Base-by-base conservation (phyloP, 805 yeast genomes). In the Zygosaccharomyces lentus region DNA sequence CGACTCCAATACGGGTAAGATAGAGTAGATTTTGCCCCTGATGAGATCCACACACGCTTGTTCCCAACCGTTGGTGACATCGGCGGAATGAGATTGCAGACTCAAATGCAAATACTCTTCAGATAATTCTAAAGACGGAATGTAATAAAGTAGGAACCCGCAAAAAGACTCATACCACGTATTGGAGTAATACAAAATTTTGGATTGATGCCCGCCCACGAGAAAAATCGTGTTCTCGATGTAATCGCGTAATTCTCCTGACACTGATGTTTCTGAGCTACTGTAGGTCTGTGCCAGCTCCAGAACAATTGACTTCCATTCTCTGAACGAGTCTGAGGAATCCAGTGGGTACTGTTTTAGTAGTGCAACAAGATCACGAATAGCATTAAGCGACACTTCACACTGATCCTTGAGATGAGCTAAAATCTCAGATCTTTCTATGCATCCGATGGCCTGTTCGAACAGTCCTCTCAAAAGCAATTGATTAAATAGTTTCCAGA, bases 121-220 rank as follows among this genome's bases (percentile, higher is more conserved):
- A 1, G 75, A 49, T 23, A 76, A 56, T 30, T 71, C 69, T 9
- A 58, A 43, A 4, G 79, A 72, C 55, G 80, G 88, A 65, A 84
- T 73, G 56, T 81, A 81, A 57, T 70, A 86, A 31, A 81, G 64
- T 8, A 79, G 59, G n/a, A 81, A 69, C 6, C 79, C 78, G 32
- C 74, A 66, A 32, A 78, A 72, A 10, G 81, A 70, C 57, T 85
- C 93, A 58, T 81, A 84, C 95, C 95, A 85, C 0, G 77, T 64
- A 6, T 70, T 68, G 12, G 86, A 74, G 54, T 68, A 71, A 12
- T 69, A 68, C 3, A 78, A 59, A 17, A 83, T 82, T 2, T 80
- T 69, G 31, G 57, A 53, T 40, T 68, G 64, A 38, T 69, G 61
- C 15, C 76, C 76, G 26, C 71, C 57, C 0, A 71, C 45, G 15